A percentile compares a stretch with the other conserved stretches of the same genome.
phyloP scores from a whole-genome alignment of 495 filamentous ascomycete species.

The Neurospora sp. region DNA sequence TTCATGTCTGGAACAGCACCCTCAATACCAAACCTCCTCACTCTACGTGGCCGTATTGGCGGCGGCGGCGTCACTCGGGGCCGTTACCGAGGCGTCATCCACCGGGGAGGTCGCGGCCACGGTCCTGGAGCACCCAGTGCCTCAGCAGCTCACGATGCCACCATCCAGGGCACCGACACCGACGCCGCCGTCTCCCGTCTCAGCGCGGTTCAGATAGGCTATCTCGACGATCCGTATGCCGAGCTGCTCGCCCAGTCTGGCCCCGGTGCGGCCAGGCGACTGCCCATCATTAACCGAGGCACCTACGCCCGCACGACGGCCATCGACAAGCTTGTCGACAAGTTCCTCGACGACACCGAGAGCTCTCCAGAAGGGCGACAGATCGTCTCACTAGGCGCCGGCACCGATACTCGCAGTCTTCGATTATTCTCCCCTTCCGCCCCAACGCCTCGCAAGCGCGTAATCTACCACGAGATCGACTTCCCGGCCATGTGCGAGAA shows the following conservation, averaged over 20 bases:
- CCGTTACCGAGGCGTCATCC: conserved; percentile 31
- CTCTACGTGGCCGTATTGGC: conserved; percentile 36
- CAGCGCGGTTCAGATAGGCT: conserved; percentile 81
- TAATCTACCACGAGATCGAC: conserved; percentile 89
- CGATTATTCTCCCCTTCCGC: conserved; percentile 43
- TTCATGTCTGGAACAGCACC: conserved; percentile 50
- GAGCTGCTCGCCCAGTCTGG: conserved; percentile 44
- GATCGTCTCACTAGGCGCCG: conserved; percentile 88
- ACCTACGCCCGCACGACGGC: conserved; percentile 90
- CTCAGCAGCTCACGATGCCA: conserved; percentile 29
- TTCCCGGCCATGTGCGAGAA: conserved; percentile 62
- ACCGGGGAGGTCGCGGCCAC: conserved; percentile 32
- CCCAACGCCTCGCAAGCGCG: conserved; percentile 14
- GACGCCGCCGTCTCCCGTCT: conserved; percentile 83
- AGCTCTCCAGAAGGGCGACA: conserved; percentile 33
- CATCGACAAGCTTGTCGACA: conserved; percentile 67
- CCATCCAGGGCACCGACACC: conserved; percentile 81
- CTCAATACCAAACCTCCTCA: conserved; percentile 68
- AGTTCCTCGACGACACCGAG: conserved; percentile 47
- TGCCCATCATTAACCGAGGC: conserved; percentile 74
- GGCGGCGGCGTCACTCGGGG: conserved; percentile 24
- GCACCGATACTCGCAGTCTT: conserved; percentile 83
- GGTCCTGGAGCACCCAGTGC: conserved; percentile 12
- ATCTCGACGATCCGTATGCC: conserved; percentile 76
- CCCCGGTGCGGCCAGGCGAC: conserved; percentile 37